These are phyloP conservation scores for Phylloboletellus chloephorus DNA, from an alignment of 1,284 basidiomycete genomes.

Conservation along the genomic window DNA sequence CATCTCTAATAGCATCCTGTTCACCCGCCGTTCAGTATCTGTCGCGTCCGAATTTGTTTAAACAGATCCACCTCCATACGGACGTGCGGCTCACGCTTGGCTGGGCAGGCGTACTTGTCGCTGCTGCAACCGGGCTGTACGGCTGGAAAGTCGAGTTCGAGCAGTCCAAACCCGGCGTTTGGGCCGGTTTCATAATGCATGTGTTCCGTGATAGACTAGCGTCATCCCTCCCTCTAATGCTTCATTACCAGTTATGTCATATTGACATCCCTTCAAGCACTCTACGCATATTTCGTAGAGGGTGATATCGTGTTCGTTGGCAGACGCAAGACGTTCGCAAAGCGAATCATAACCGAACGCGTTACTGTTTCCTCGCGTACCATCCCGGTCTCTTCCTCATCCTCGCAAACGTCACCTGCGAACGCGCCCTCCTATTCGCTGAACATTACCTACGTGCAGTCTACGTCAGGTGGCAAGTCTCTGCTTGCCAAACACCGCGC, in stretches of 20 bases:
- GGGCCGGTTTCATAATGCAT: conserved; percentile 70
- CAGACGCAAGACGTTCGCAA: conserved; percentile 78
- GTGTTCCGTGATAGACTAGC: conserved; percentile 28
- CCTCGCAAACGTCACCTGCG: conserved; percentile 20
- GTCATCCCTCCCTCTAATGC: conserved; percentile 1
- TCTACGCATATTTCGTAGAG: conserved; percentile 80
- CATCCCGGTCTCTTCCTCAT: conserved; percentile 37
- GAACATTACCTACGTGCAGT: conserved; percentile 62
- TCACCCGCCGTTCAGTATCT: conserved; percentile 53
- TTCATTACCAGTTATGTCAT: conserved; percentile 55
- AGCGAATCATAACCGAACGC: conserved; percentile 80
- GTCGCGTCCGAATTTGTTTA: conserved; percentile 74
- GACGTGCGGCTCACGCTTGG: conserved; percentile 81
- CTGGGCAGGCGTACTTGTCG: conserved; percentile 77
- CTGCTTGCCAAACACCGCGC: conserved; percentile 61
- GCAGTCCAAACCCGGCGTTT: conserved; percentile 73
- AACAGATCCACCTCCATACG: conserved; percentile 78
- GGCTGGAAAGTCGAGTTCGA: conserved; percentile 85
- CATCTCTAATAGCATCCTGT: background rate
- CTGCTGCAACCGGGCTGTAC: conserved; percentile 75
- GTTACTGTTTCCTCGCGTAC: conserved; percentile 69
- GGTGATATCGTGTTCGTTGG: conserved; percentile 77
- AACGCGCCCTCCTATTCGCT: conserved; percentile 59
- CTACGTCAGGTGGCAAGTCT: conserved; percentile 71
- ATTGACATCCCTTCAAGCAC: conserved; percentile 62